Percentiles rank a stretch among this genome's conserved stretches.
Conservation (phyloP, 225 moss, liverwort and hornwort genomes). For the Rhytidiadelphus loreus region DNA sequence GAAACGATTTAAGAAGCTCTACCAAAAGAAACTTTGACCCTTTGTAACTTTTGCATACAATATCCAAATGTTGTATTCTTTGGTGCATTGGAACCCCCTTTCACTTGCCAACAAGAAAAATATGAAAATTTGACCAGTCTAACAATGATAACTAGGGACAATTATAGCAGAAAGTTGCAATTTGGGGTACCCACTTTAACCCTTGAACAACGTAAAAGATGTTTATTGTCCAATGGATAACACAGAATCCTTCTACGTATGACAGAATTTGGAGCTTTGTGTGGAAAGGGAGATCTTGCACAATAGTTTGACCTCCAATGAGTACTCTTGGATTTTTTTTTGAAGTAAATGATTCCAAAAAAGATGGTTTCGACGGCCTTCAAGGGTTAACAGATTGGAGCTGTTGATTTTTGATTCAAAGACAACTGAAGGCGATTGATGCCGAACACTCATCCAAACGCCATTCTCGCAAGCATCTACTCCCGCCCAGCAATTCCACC, state of each 20-base stretch:
- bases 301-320: not conserved
- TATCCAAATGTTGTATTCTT: not conserved
- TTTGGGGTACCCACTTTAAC: not conserved
- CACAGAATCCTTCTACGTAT: not conserved
- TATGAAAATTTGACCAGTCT: not conserved
- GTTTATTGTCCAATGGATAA: not conserved
- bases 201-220: accelerated
- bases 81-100: not conserved
- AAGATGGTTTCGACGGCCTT: not conserved
- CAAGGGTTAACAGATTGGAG: not conserved
- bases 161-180: not conserved
- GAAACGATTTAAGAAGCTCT: accelerated
- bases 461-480: not conserved
- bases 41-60: not conserved
- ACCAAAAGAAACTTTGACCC: not conserved
- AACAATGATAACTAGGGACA: not conserved
- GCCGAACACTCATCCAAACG: not conserved
- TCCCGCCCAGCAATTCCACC: not conserved
- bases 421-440: not conserved
- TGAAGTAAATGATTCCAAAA: not conserved
- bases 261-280: not conserved
- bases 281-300: not conserved
- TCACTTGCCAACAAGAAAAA: not conserved
- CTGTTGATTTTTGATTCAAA: not conserved
- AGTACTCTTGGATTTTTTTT: not conserved